phyloP scores from a whole-genome alignment of 2,329 filamentous ascomycete genomes.

The Aspergillus novoparasiticus region DNA sequence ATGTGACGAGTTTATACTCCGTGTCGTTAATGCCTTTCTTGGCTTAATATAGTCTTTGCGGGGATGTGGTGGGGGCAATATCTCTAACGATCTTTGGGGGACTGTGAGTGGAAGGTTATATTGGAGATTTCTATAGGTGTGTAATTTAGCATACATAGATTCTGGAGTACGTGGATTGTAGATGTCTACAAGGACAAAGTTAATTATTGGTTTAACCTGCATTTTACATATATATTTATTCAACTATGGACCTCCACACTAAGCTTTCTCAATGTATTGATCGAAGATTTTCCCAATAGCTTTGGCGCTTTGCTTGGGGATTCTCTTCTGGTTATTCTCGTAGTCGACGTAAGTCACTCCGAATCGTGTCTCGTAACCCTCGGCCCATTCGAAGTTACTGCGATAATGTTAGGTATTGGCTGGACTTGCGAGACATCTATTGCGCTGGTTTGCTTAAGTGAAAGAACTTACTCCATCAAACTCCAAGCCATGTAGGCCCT shows the following conservation, averaged over 20 bases:
- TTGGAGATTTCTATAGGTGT: no score
- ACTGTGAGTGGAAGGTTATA: no score
- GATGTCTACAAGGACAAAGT: not conserved
- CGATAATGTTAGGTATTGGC: slow-evolving; percentile 13
- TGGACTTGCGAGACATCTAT: not conserved
- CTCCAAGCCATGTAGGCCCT: slow-evolving; percentile 84
- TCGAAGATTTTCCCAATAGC: slow-evolving; percentile 72
- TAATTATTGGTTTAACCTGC: not conserved
- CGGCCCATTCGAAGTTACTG: slow-evolving; percentile 87
- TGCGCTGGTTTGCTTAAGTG: not conserved
- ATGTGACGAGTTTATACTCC: not conserved
- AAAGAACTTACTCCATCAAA: slow-evolving; percentile 67
- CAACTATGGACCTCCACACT: slow-evolving; percentile 5
- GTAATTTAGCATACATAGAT: no score
- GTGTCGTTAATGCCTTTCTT: not conserved
- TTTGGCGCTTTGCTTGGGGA: slow-evolving; percentile 81
- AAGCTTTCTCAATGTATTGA: slow-evolving; percentile 66
- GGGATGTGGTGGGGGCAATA: not conserved
- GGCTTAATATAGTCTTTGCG: not conserved
- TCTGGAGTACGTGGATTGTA: not conserved
- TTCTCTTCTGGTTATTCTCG: slow-evolving; percentile 72
- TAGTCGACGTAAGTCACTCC: slow-evolving; percentile 86
- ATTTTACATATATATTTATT: not conserved
- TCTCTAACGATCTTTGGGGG: no score
- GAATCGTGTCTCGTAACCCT: slow-evolving; percentile 84